Percentiles rank a stretch among this genome's conserved stretches.
phyloP scores from a whole-genome alignment of 768 basidiomycete genomes.

The Tulasnella sp. region DNA sequence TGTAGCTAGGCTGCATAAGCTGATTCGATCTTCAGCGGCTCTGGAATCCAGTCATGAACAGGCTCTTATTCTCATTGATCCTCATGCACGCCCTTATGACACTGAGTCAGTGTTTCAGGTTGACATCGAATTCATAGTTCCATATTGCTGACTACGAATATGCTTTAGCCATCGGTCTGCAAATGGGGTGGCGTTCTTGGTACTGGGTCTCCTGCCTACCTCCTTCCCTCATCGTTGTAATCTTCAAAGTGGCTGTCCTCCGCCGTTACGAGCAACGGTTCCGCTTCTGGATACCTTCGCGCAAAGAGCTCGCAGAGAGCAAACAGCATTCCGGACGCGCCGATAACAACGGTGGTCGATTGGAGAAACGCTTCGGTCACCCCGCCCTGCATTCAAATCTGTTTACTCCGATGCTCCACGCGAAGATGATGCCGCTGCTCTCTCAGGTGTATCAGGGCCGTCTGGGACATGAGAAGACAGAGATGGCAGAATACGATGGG shows the following conservation, averaged over 20 bases:
- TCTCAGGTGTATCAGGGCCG: constrained; percentile 67
- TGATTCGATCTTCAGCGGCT: constrained; percentile 44
- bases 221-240: constrained; percentile 63
- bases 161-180: constrained; percentile 68
- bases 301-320: constrained; percentile 58
- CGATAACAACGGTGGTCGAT: constrained; percentile 58
- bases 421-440: constrained; percentile 71
- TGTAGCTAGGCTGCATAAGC: background rate
- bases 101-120: constrained; percentile 54
- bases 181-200: constrained; percentile 56
- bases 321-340: constrained; percentile 69
- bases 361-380: constrained; percentile 90
- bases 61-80: constrained; percentile 62
- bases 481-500: constrained; percentile 66
- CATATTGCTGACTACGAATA: constrained; percentile 13
- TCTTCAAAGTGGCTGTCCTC: constrained; percentile 78
- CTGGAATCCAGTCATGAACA: constrained; percentile 91
- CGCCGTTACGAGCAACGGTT: constrained; percentile 56
- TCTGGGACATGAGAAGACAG: constrained; percentile 50
- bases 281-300: constrained; percentile 74
- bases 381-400: constrained; percentile 79
- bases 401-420: constrained; percentile 80
- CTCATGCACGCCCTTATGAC: constrained; percentile 84
- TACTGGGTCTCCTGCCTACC: constrained; percentile 79
- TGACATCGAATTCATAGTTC: background rate